A percentile compares a stretch with the other conserved stretches of the same genome.
Conservation (phyloP, 2,329 filamentous ascomycete species). For the Aspergillus sp. region DNA sequence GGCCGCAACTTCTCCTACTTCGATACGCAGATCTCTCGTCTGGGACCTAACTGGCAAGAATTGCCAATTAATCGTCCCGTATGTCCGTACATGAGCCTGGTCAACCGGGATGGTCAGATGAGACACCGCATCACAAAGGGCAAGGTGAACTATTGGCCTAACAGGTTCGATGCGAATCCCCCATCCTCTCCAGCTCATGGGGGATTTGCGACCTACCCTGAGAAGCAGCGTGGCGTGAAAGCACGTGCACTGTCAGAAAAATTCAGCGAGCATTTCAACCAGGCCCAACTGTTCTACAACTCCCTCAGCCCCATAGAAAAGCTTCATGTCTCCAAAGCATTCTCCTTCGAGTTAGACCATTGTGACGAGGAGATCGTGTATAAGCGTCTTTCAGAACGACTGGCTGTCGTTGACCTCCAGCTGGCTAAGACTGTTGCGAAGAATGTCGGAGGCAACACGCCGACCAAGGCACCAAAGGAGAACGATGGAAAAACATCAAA, state of each 20-base stretch:
- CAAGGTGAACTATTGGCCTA: slow-evolving; percentile 78
- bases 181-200: slow-evolving; percentile 65
- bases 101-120: slow-evolving; percentile 73
- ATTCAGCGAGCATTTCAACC: slow-evolving; percentile 49
- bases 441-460: slow-evolving; percentile 69
- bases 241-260: slow-evolving; percentile 49
- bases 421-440: slow-evolving; percentile 70
- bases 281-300: slow-evolving; percentile 42
- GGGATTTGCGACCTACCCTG: slow-evolving; percentile 68
- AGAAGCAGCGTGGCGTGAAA: slow-evolving; percentile 70
- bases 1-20: slow-evolving; percentile 68
- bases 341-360: slow-evolving; percentile 43
- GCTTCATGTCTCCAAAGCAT: slow-evolving; percentile 38
- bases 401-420: slow-evolving; percentile 69
- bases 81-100: slow-evolving; percentile 73
- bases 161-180: slow-evolving; percentile 64
- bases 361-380: slow-evolving; percentile 81
- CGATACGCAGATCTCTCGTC: slow-evolving; percentile 61
- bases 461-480: slow-evolving; percentile 49
- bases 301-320: slow-evolving; percentile 39
- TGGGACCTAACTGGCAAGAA: slow-evolving; percentile 75
- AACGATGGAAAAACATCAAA: slow-evolving; percentile 70
- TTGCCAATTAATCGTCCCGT: slow-evolving; percentile 75
- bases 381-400: slow-evolving; percentile 66
- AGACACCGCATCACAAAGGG: slow-evolving; percentile 73